Base-by-base conservation (phyloP, 2,329 filamentous ascomycete genomes). In the Cytospora paraplurivora region DNA sequence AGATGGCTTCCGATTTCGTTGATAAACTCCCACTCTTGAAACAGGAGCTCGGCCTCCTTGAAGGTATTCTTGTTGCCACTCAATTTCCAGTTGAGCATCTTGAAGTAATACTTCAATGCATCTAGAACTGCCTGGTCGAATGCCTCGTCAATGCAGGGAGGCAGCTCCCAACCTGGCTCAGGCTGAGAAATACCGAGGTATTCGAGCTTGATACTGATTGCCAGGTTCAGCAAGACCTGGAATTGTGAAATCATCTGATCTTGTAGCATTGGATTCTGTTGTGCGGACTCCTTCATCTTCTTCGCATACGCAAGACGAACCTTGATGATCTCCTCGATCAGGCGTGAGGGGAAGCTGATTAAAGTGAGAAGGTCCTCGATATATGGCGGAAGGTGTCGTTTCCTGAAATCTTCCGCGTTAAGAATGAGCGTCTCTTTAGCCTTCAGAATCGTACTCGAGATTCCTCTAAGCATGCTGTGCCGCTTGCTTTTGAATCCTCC, bases 241-340 rank as follows among this genome's bases (percentile, higher is more conserved):
- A 99, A 98, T 73, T 99, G 95, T 0, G 91, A 84, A 67, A 99
- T 97, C 91, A 98, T 96, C 77, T 98, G 94, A 73, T 98, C 93
- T 66, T 96, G 91, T 83, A 99, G 92, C 79, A 99, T 90, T 33
- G 91, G 84, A 68, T 93, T 96, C 74, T 96, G 92, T 77, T 95
- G 91, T 1, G 93, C 90, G 11, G 93, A 92, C 71, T 98, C 94
- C 77, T 94, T 96, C 88, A 97, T 96, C 75, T 93, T 94, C 78
- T 89, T 92, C 19, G 94, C 93, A 75, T 97, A 98, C 11, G 89
- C 91, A 34, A 98, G 83, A 64, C 95, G 90, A 70, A 97, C 90
- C 59, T 90, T 90, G 73, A 97, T 97, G 71, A 99, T 96, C 74
- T 98, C 95, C 76, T 98, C 93, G 49, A 99, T 95, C 41, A 99